These are phyloP conservation scores for Kluyveromyces starmeri DNA, from an alignment of 805 yeast species.

Conservation along the genomic window DNA sequence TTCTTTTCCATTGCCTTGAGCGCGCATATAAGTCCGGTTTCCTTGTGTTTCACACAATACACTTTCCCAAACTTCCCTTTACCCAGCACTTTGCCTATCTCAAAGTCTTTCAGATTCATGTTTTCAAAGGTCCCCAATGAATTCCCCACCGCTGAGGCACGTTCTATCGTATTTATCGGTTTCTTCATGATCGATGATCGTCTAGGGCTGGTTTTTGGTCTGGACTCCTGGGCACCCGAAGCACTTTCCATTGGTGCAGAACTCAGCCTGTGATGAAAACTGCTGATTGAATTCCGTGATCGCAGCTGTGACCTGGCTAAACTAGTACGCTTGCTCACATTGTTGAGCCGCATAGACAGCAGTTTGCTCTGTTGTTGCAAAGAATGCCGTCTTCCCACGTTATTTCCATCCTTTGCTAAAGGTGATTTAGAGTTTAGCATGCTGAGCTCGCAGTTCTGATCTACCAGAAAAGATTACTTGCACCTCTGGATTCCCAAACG, in stretches of 20 bases:
- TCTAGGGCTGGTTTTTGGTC: not conserved
- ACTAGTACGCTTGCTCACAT: not conserved
- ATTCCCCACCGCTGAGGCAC: not conserved
- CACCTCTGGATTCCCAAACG: too few relatives aligned
- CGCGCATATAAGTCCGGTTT: constrained; percentile 77
- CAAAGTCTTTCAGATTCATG: constrained; percentile 49
- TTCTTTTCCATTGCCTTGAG: constrained; percentile 82
- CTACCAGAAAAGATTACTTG: too few relatives aligned
- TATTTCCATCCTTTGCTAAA: not conserved
- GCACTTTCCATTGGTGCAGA: not conserved
- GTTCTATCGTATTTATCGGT: not conserved
- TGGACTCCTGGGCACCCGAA: too few relatives aligned
- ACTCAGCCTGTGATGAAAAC: not conserved
- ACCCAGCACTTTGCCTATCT: constrained; percentile 79
- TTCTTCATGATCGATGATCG: not conserved
- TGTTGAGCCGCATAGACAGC: constrained; percentile 2
- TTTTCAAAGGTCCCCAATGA: not conserved
- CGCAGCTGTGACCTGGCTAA: not conserved
- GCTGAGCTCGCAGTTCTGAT: not conserved
- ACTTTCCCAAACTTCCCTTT: constrained; percentile 93
- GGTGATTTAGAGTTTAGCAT: not conserved
- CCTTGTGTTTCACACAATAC: constrained; percentile 73
- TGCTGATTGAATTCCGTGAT: not conserved
- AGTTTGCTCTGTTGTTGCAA: constrained; percentile 4
- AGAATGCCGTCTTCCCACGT: constrained; percentile 2